These are phyloP conservation scores for Trichocladium antarcticum DNA, from an alignment of 495 filamentous ascomycete genomes.

Conservation along the genomic window DNA sequence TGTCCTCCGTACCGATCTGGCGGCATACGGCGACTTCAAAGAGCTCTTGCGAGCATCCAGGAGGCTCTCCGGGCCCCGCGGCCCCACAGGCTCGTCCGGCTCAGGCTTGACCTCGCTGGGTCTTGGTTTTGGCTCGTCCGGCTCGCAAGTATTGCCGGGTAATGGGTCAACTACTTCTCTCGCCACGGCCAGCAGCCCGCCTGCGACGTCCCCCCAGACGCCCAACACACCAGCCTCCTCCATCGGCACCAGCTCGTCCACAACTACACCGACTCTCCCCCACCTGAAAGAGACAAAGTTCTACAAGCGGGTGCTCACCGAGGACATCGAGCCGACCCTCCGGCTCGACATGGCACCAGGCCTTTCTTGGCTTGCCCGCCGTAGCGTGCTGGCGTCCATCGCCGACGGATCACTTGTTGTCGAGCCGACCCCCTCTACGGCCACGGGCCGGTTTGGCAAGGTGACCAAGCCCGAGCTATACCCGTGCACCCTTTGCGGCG, in stretches of 20 bases:
- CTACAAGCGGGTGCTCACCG: conserved; percentile 74
- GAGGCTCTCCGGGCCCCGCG: conserved; percentile 32
- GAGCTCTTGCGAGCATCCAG: conserved; percentile 61
- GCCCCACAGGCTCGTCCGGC: conserved; percentile 6
- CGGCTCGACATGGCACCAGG: conserved; percentile 81
- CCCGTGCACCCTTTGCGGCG: conserved; percentile 82
- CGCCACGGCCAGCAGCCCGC: conserved; percentile 28
- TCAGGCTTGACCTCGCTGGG: conserved; percentile 37
- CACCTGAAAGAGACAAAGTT: conserved; percentile 79
- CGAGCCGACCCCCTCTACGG: conserved; percentile 61
- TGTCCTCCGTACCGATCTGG: conserved; percentile 70
- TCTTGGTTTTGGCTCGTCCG: conserved; percentile 33
- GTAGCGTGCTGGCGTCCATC: conserved; percentile 70
- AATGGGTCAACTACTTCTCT: conserved; percentile 36
- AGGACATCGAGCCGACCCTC: conserved; percentile 91
- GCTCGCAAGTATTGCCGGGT: conserved; percentile 19
- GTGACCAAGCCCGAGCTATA: conserved; percentile 50
- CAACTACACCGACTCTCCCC: conserved; percentile 22
- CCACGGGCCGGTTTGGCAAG: conserved; percentile 31
- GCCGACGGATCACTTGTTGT: conserved; percentile 80
- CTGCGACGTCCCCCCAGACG: conserved; percentile 38
- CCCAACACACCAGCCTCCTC: conserved; percentile 42
- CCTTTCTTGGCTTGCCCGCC: conserved; percentile 82
- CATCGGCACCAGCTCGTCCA: conserved; percentile 31
- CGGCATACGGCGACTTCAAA: conserved; percentile 74